Evolutionary conservation across 1,284 basidiomycete species (phyloP).

Genomic region (Leccinum solheimii): DNA sequence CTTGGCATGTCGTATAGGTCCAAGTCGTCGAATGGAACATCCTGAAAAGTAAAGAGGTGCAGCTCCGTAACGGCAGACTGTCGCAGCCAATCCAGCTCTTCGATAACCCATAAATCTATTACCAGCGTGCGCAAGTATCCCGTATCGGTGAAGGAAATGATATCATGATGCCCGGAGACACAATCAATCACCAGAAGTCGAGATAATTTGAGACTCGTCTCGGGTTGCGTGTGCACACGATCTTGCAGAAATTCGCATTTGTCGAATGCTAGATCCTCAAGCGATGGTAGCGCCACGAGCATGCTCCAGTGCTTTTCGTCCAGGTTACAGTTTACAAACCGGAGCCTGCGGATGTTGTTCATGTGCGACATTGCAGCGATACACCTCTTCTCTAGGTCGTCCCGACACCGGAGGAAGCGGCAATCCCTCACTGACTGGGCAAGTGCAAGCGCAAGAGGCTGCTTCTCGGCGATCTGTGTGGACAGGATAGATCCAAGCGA

Average conservation of each 20-base stretch:
- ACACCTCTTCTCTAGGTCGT: background rate
- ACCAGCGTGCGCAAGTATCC: background rate
- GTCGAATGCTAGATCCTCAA: background rate
- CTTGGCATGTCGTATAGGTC: background rate
- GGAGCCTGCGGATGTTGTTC: background rate
- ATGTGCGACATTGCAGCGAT: background rate
- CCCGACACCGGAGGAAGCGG: background rate
- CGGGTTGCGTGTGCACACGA: background rate
- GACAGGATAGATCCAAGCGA: background rate
- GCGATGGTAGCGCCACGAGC: background rate
- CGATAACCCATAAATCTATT: background rate
- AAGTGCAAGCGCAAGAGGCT: background rate
- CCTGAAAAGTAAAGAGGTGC: background rate
- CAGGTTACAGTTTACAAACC: background rate
- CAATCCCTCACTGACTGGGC: background rate
- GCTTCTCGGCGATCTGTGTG: background rate
- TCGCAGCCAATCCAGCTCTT: background rate
- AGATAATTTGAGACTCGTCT: background rate
- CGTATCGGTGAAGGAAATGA: background rate
- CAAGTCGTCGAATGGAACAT: no score
- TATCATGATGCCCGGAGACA: background rate
- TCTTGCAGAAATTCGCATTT: background rate
- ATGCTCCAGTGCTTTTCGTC: background rate
- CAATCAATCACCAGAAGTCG: background rate
- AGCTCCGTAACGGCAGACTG: background rate